Base-by-base conservation (phyloP, 2,329 filamentous ascomycete species). In the Catunica adiposa region DNA sequence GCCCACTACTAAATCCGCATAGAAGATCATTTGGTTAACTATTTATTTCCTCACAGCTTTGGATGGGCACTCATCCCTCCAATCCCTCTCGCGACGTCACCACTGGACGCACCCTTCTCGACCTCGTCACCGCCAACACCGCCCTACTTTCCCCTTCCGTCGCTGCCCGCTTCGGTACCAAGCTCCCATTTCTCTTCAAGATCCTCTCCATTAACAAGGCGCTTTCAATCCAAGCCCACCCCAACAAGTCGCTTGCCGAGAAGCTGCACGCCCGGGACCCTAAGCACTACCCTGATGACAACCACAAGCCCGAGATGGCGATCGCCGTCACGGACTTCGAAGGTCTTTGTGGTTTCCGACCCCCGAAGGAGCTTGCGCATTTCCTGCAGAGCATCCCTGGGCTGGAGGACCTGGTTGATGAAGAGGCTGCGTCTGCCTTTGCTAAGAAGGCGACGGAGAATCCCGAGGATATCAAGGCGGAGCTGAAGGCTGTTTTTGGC, bases 271-370 rank as follows among this genome's bases (percentile, higher is more conserved):
- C 82, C 40, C 81, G 77, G 60, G 90, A 98, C 66, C 78, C 89
- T 51, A 87, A 87, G 70, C 94, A 98, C 73, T 98, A 98, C 66
- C 92, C 90, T 57, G 89, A 98, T 74, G 90, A 97, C 73, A 98
- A 98, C 72, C 92, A 98, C 76, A 98, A 98, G 72, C 92, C 92
- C 34, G 92, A 98, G 71, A 98, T 98, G 92, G 89, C 92, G 60
- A 95, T 98, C 68, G 92, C 92, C 60, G 84, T 98, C 64, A 97
- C 92, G 1, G 84, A 88, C 0, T 98, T 98, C 62, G 90, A 97
- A 66, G 92, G 92, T 0, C 78, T 98, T 34, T 98, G 92, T 64
- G 92, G 92, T 34, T 98, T 98, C 74, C 80, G 92, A 8, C 92
- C 92, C 0, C 73, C 96, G 22, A 74, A 71, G 3, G 89, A 98